Evolutionary conservation across 129 eudicot species (phyloP), one percentile per base, ranked within the genome.

Genomic region (Logfia minima): DNA sequence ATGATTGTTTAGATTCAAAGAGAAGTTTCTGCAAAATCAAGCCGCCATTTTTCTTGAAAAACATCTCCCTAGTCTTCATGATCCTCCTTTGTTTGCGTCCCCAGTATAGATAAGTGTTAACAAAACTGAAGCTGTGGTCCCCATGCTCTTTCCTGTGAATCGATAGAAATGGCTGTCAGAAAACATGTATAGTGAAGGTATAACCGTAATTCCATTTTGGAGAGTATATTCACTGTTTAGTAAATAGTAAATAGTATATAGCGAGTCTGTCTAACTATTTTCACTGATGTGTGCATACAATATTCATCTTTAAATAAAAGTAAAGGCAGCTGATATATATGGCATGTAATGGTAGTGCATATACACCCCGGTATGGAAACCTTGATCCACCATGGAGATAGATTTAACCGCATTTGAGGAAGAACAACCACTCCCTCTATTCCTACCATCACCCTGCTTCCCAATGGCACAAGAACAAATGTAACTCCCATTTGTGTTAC

Each of bases 21-120:
- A 77, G 43, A 5, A 77, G 55, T 68, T 77, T 77, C 43, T 68
- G 75, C 5, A 75, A 45, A 63, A 75, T 75, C 62, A 75, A 26
- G 45, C 72, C 63, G 3, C 72, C 71, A 5, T 68, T 77, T 77
- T 77, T 53, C 61, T 68, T 77, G 60, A 77, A 77, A 23, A 68
- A 55, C 48, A 9, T 68, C 41, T 77, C 81, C 61, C 75, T 68
- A 18, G 62, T 34, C 69, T 68, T 67, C 21, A 77, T 37, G 68
- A 70, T 68, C 43, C 10, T 66, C 22, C 75, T 58, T 68, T 68
- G 81, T 77, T 22, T 77, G 16, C 68, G 52, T 55, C 75, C 81
- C 19, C 52, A 16, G 72, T 61, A 75, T 65, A 75, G 24, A 65
- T 62, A 64, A 75, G 39, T 31, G 71, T 75, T 14, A 75, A 22